phyloP scores from a whole-genome alignment of 2,329 filamentous ascomycete species.

The Lasiodiplodia citricola region DNA sequence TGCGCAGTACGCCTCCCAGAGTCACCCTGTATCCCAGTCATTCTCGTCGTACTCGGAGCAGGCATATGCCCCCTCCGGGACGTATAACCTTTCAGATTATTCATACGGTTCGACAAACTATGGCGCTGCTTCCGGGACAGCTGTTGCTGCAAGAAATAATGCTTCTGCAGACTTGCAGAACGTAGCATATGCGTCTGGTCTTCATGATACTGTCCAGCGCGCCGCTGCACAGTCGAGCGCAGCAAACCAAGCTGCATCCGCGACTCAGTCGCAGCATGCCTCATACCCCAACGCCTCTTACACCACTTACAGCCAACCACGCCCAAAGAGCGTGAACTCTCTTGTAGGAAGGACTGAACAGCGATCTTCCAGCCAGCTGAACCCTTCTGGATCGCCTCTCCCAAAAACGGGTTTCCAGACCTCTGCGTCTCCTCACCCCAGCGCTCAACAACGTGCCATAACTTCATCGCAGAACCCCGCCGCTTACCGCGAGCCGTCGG shows the following conservation, averaged over 20 bases:
- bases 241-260: not conserved
- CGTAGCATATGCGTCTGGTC: conserved; percentile 21
- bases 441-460: conserved; percentile 1
- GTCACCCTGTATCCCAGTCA: conserved; percentile 1
- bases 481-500: not conserved
- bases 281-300: not conserved
- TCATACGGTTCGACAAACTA: conserved; percentile 21
- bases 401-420: not conserved
- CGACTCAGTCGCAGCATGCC: not conserved
- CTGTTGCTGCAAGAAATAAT: conserved; percentile 1
- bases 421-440: not conserved
- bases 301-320: not conserved
- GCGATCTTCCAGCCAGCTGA: not conserved
- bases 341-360: conserved; percentile 6
- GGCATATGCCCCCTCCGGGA: not conserved
- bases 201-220: conserved; percentile 16
- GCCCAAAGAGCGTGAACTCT: conserved; percentile 21
- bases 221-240: not conserved
- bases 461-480: not conserved
- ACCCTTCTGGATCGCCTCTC: not conserved
- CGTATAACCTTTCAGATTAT: conserved; percentile 19
- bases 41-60: conserved; percentile 7
- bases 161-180: conserved; percentile 21
- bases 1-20: conserved; percentile 8
- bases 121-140: not conserved